Base-by-base conservation (phyloP, 2,329 filamentous ascomycete species). In the Aspergillus bombycis region DNA sequence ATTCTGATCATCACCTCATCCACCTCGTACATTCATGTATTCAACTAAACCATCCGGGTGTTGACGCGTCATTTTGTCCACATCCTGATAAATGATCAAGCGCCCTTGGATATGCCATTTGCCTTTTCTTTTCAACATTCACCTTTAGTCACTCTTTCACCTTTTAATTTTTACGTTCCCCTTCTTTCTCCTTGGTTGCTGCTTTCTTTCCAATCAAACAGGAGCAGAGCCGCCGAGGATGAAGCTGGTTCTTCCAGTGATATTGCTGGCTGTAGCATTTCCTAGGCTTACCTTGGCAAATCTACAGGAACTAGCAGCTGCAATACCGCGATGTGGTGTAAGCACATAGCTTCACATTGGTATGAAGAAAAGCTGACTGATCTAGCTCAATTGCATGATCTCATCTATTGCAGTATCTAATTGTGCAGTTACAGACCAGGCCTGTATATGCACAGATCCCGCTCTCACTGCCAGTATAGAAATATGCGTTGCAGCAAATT, bases 361-460 rank as follows among this genome's bases (percentile, higher is more conserved):
- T 19, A 41, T 32, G 48, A 32, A 32, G 23, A 8, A 7, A 30
- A 32, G 19, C 48, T 53, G 48, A 53, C 26, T 32, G 32, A 28
- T 32, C 16, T 19, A 53, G 48, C 48, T 53, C 19, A 16, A 53
- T n/a, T 53, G 48, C 48, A 53, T 53, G 48, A 34, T 53, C 16
- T 30, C 30, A 16, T 16, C 26, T 9, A 53, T 53, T 30, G 48
- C 74, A 5, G 67, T 72, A 63, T 81, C 80, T 1, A 65, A 65
- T 11, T 82, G 80, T 62, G 68, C 74, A 4, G 63, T 71, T 1
- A 77, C 79, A 4, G 71, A 82, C 60, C 71, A 74, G 52, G 70
- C 71, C 21, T 83, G 80, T 62, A 71, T 82, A 26, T 83, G 80
- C 65, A 74, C 68, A 1, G 73, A 81, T 63, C 60, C 61, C 1